Conservation (phyloP, 768 basidiomycete species). For the Boletellus ananiceps region DNA sequence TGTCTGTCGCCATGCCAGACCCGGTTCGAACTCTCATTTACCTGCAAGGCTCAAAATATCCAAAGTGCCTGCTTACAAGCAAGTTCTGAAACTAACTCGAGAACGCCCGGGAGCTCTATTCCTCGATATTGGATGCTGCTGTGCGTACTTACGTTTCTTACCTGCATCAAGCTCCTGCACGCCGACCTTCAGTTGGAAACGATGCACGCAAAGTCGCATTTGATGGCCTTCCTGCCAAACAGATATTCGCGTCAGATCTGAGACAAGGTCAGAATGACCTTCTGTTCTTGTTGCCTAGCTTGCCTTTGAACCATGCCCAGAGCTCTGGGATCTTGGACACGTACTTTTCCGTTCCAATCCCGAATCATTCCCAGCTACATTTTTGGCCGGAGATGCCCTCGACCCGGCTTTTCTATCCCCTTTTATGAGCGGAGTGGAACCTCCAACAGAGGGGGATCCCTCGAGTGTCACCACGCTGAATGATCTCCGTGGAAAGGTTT, state of each 20-base stretch:
- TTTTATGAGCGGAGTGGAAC: constrained; percentile 16
- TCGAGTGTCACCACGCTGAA: constrained; percentile 37
- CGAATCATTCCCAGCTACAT: constrained; percentile 48
- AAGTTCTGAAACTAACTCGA: constrained; percentile 33
- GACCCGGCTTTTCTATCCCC: constrained; percentile 41
- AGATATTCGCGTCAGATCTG: constrained; percentile 38
- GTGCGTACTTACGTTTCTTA: constrained; percentile 21
- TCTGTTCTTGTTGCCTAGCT: background rate
- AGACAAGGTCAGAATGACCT: constrained; percentile 26
- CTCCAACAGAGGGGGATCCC: constrained; percentile 22
- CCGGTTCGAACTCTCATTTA: background rate
- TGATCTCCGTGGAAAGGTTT: constrained; percentile 42
- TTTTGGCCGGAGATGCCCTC: constrained; percentile 54
- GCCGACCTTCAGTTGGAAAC: constrained; percentile 34
- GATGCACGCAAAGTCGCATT: constrained; percentile 37
- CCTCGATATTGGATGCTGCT: constrained; percentile 44
- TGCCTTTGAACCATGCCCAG: background rate
- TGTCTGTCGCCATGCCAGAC: background rate
- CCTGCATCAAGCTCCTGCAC: background rate
- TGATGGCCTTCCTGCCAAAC: constrained; percentile 39
- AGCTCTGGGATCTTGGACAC: constrained; percentile 57
- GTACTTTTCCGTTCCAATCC: constrained; percentile 52
- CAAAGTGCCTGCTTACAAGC: constrained; percentile 17
- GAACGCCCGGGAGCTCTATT: constrained; percentile 35
- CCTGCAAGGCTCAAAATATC: constrained; percentile 20